phyloP scores from a whole-genome alignment of 768 basidiomycete species.

The Lactifluus echinatus region DNA sequence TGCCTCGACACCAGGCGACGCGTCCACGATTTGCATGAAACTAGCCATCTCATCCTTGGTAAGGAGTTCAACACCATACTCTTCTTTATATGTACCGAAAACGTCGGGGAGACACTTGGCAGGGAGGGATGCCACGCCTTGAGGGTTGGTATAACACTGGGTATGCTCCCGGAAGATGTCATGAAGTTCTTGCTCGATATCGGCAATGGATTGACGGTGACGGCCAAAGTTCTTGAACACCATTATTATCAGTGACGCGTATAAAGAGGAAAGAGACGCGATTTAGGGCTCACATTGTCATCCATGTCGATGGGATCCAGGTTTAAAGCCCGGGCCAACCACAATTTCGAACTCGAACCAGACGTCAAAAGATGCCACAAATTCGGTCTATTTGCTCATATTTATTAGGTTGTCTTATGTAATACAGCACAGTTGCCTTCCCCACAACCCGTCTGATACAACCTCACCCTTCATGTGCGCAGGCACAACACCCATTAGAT shows the following conservation, averaged over 20 bases:
- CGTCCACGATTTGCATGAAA: conserved; percentile 48
- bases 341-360: background rate
- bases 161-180: conserved; percentile 62
- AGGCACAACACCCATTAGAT: background rate
- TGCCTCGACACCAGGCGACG: conserved; percentile 56
- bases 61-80: conserved; percentile 57
- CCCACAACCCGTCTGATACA: background rate
- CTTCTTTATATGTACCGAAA: conserved; percentile 51
- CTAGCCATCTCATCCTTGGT: conserved; percentile 50
- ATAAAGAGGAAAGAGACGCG: background rate
- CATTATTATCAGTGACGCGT: background rate
- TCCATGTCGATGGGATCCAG: conserved; percentile 1
- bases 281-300: conserved; percentile 3
- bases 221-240: conserved; percentile 36
- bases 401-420: background rate
- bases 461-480: background rate
- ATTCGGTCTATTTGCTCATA: conserved; percentile 1
- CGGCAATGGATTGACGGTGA: conserved; percentile 59
- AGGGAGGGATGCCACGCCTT: conserved; percentile 57
- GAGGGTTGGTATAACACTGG: conserved; percentile 46
- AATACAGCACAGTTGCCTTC: background rate
- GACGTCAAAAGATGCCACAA: background rate
- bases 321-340: background rate
- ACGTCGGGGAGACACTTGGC: conserved; percentile 65
- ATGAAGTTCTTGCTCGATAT: conserved; percentile 61